Percentiles rank a stretch among this genome's conserved stretches.
Evolutionary conservation across 306 rosid species (phyloP).

Genomic region (apple (Malus domestica)): ASM211411v1 NC_041805.1:8757501-8758000

Average conservation of each 20-base stretch:
- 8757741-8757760: slow-evolving; percentile 59
- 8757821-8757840: slow-evolving; percentile 85
- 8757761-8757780: slow-evolving; percentile 7
- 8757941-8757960: neutral
- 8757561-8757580: neutral
- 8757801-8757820: slow-evolving; percentile 9
- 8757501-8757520: slow-evolving; percentile 98
- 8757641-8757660: slow-evolving; percentile 91
- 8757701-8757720: slow-evolving; percentile 94
- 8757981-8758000: neutral
- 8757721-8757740: slow-evolving; percentile 81
- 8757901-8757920: slow-evolving; percentile 97
- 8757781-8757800: neutral
- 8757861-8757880: slow-evolving; percentile 88
- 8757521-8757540: neutral
- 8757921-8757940: slow-evolving; percentile 19
- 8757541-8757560: slow-evolving; percentile 16
- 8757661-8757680: slow-evolving; percentile 98
- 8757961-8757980: neutral
- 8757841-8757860: slow-evolving; percentile 84
- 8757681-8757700: slow-evolving; percentile 95
- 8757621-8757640: slow-evolving; percentile 91
- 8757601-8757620: slow-evolving; percentile 75
- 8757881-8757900: slow-evolving; percentile 83
- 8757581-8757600: slow-evolving; percentile 35